A percentile compares a stretch with the other conserved stretches of the same genome.
Conservation (phyloP, 176 grass and related monocot species). For the Paspalum vaginatum region DNA sequence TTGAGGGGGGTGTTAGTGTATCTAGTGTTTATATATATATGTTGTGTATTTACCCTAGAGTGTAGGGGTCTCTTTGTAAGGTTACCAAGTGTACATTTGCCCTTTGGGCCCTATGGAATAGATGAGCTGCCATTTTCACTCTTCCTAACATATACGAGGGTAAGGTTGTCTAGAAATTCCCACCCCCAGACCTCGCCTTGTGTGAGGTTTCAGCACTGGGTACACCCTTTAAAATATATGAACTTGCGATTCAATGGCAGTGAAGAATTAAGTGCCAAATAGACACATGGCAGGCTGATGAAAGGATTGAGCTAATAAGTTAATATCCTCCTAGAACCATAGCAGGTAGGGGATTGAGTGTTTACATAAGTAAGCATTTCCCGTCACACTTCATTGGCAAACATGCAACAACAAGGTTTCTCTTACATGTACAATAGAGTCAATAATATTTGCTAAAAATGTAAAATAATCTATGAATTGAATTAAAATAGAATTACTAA, state of each 20-base stretch:
- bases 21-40: too few species aligned
- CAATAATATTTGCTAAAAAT: not conserved
- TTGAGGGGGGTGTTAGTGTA: too few species aligned
- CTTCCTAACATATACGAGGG: too few species aligned
- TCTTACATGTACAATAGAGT: not conserved
- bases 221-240: not conserved
- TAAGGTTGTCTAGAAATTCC: too few species aligned
- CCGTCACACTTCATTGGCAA: not conserved
- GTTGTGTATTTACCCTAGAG: too few species aligned
- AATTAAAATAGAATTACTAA: conserved; percentile 24
- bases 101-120: too few species aligned
- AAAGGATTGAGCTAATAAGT: not conserved
- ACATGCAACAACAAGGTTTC: not conserved
- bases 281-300: not conserved
- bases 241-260: not conserved
- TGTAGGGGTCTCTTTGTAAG: too few species aligned
- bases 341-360: not conserved
- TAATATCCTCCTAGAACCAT: not conserved
- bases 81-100: too few species aligned
- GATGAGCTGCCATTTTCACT: too few species aligned
- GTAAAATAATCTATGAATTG: not conserved
- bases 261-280: not conserved
- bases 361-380: not conserved
- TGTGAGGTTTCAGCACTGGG: too few species aligned
- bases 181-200: too few species aligned